Conservation (phyloP, 352 stramenopile genomes). For the Lagenidium giganteum region DNA sequence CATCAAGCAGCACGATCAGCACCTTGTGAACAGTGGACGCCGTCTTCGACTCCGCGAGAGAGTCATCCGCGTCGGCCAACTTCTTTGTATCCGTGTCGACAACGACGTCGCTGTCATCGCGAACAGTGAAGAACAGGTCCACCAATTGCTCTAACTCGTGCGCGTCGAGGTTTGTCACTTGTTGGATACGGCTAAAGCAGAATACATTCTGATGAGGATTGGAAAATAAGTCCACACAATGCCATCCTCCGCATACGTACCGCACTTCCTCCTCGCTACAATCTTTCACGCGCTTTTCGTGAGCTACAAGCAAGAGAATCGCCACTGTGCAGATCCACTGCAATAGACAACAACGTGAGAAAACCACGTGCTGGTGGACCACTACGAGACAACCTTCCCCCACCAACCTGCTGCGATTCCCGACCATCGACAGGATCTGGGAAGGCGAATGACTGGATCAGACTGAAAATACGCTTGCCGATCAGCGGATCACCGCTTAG, state of each 20-base stretch:
- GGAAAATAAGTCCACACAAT: no score
- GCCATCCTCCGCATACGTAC: slow-evolving; percentile 17
- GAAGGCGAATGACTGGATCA: slow-evolving; percentile 54
- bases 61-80: slow-evolving; percentile 12
- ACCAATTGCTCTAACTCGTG: slow-evolving; percentile 66
- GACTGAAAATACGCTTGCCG: slow-evolving; percentile 45
- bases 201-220: no score
- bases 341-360: not conserved
- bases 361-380: not conserved
- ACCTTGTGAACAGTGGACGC: slow-evolving; percentile 6
- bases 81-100: slow-evolving; percentile 49
- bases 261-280: slow-evolving; percentile 31
- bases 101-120: slow-evolving; percentile 46
- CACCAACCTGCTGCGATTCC: slow-evolving; percentile 50
- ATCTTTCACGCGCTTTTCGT: slow-evolving; percentile 35
- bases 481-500: slow-evolving; percentile 47
- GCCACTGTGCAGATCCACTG: slow-evolving; percentile 66
- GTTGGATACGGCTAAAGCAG: slow-evolving; percentile 13
- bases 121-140: slow-evolving; percentile 56
- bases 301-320: slow-evolving; percentile 62
- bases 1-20: slow-evolving; percentile 3
- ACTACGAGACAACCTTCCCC: not conserved
- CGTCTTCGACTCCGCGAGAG: slow-evolving; percentile 9
- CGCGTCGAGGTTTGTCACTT: slow-evolving; percentile 58
- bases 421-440: slow-evolving; percentile 60